Evolutionary conservation across 257 asterid genomes (phyloP).

Genomic region (Solanum arcanum): DNA sequence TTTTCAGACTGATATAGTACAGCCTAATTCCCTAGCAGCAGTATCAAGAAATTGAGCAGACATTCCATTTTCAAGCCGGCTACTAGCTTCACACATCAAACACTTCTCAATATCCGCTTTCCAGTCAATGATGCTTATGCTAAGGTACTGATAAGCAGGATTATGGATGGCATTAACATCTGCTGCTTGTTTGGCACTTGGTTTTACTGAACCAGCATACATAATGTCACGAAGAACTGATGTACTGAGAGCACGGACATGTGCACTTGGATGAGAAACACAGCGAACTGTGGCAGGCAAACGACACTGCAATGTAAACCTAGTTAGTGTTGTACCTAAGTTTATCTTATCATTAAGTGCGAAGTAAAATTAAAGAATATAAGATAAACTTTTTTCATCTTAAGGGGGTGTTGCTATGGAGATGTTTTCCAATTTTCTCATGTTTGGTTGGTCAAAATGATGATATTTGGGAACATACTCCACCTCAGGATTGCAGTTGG

Average conservation of each 20-base stretch:
- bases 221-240: constrained; percentile 89
- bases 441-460: background rate
- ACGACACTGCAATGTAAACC: constrained; percentile 60
- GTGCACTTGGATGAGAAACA: constrained; percentile 92
- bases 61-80: constrained; percentile 70
- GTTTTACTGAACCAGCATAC: constrained; percentile 39
- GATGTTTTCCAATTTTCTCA: background rate
- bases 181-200: constrained; percentile 20
- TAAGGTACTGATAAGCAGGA: constrained; percentile 39
- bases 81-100: constrained; percentile 87
- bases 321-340: background rate
- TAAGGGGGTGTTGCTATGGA: background rate
- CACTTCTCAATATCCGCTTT: constrained; percentile 66
- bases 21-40: constrained; percentile 90
- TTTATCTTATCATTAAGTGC: background rate
- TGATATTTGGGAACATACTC: background rate
- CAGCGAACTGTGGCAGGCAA: constrained; percentile 89
- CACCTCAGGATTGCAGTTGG: background rate
- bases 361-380: background rate
- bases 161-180: constrained; percentile 23
- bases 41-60: constrained; percentile 51
- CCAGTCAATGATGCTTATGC: constrained; percentile 47
- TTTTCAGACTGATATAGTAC: constrained; percentile 43
- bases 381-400: background rate
- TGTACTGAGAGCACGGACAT: constrained; percentile 90